Evolutionary conservation across 768 basidiomycete genomes (phyloP), one percentile per base, ranked within the genome.

Genomic region (Sistotremastrum niveocremeum): DNA sequence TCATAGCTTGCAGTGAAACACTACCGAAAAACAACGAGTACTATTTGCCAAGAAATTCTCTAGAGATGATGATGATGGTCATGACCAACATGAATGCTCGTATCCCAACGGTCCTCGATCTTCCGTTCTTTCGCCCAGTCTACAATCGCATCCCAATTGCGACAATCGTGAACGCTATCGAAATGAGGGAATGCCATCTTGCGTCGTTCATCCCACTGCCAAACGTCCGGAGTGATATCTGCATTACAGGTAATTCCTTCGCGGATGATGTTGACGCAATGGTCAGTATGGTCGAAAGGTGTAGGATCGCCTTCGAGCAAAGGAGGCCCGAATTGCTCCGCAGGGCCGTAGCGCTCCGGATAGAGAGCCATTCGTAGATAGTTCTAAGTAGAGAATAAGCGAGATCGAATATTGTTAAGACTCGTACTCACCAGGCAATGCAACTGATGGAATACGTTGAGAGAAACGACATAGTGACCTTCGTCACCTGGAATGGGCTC

Each of bases 391-490:
- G 20, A 20, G 20, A 20, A 20, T 20, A 20, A 20, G 20, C 20
- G 20, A 20, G 20, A 20, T 20, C 20, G 20, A 20, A 20, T 20
- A 20, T 20, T 20, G 20, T 20, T 20, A 20, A 20, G 20, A 20
- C 20, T 20, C 20, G 20, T 20, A 20, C 20, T 20, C 47, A 58
- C 58, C 28, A 60, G 40, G 41, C 57, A 56, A 44, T 60, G 59
- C 7, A 60, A 45, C 38, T 58, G 50, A 44, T 60, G 59, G 44
- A 60, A 60, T 4, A 60, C 57, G n/a, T 60, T 57, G 4, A 57
- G 39, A 4, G 44, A 47, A 8, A 48, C 51, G 9, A 59, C 49
- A 40, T 52, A 60, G 37, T 56, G 49, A 4, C 45, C 55, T 11
- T 51, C 50, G n/a, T 57, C 55, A n/a, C 49, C 53, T 5, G 49